Base-by-base conservation (phyloP, 148 eudicot genomes). In the Beta vulgaris region DNA sequence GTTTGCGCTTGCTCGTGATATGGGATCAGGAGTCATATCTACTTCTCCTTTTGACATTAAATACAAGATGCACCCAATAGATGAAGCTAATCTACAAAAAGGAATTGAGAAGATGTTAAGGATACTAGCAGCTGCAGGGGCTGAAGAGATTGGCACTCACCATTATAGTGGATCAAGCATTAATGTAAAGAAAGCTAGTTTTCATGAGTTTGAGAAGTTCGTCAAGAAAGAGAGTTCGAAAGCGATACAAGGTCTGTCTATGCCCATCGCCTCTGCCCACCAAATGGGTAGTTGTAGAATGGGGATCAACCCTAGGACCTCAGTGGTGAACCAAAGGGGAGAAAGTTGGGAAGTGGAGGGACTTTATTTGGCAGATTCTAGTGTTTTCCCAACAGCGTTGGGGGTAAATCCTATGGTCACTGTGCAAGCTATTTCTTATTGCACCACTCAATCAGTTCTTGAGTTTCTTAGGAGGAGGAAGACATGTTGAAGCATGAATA, bases 341-440 rank as follows among this genome's bases (percentile, higher is more conserved):
- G 92, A 92, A 77, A 80, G 85, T 10, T 92, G 97, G 97, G 97
- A 92, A 75, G 80, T 92, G 3, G 94, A 92, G 55, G 89, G 88
- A 26, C 70, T 92, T 40, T 92, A 77, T 42, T 83, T 92, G 54
- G 92, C 91, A 8, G 97, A 92, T 78, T 29, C 92, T 8, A 92
- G 97, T 58, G 94, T 92, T 1, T 90, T 90, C 49, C 97, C 97
- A 4, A 92, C 91, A 0, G 97, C 97, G 8, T 76, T 92, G 40
- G 97, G 97, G 21, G 94, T 92, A 19, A 92, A 92, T 76, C 97
- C 97, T 4, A 92, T 92, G 97, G 89, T 92, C 1, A 92, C 97
- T 0, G 77, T 92, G 59, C 88, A 84, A 81, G 87, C 97, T 1
- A 86, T 87, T 65, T 85, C 97, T 21, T 90, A 90, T 77, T 92